Evolutionary conservation across 2,329 filamentous ascomycete genomes (phyloP).

Genomic region (Penicillium aurantiogriseum): DNA sequence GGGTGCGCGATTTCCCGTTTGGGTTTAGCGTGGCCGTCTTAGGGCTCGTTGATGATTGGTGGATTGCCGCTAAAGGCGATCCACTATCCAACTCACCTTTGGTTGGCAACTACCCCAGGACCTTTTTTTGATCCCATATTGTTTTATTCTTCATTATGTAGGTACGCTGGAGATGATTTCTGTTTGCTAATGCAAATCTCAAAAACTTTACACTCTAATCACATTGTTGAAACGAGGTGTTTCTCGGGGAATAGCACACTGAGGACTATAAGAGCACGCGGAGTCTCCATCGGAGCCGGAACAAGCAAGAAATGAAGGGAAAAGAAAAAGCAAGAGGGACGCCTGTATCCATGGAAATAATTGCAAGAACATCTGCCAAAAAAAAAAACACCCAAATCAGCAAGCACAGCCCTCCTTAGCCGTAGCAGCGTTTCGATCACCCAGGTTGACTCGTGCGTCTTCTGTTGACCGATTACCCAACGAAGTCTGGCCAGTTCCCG

Average conservation of each 20-base stretch:
- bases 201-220: slow-evolving; percentile 11
- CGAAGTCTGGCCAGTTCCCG: slow-evolving; percentile 55
- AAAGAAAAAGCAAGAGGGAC: slow-evolving; percentile 12
- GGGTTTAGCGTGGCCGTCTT: slow-evolving; percentile 22
- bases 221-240: background rate
- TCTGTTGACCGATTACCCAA: slow-evolving; percentile 54
- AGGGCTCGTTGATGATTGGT: slow-evolving; percentile 10
- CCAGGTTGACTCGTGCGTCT: slow-evolving; percentile 75
- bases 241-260: slow-evolving; percentile 8
- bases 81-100: slow-evolving; percentile 6
- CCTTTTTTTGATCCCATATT: background rate
- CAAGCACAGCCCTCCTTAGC: slow-evolving; percentile 91
- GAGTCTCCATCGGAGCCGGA: background rate
- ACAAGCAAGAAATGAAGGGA: slow-evolving; percentile 2
- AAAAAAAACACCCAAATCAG: slow-evolving; percentile 44
- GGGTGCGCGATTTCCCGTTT: slow-evolving; percentile 22
- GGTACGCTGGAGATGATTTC: background rate
- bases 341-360: slow-evolving; percentile 22
- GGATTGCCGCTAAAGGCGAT: background rate
- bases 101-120: background rate
- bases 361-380: slow-evolving; percentile 10
- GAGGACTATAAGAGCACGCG: slow-evolving; percentile 3
- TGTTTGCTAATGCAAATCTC: background rate
- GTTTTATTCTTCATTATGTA: background rate
- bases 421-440: slow-evolving; percentile 68